phyloP scores from a whole-genome alignment of 345 rosid genomes.

The Dipteronia sinensis region DNA sequence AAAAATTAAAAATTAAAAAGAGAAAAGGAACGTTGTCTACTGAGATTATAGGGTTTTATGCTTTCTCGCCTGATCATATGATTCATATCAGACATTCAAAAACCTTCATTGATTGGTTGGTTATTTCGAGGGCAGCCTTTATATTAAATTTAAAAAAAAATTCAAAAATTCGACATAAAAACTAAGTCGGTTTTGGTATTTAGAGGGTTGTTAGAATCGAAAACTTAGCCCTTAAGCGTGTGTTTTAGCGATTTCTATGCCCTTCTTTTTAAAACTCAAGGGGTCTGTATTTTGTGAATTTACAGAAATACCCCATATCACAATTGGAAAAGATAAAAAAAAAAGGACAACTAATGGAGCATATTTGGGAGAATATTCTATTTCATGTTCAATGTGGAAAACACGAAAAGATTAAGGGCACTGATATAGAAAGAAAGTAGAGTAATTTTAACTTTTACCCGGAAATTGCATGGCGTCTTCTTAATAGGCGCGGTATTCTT shows the following conservation, averaged over 20 bases:
- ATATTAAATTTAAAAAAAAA: not conserved
- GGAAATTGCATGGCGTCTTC: no score
- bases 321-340: not conserved
- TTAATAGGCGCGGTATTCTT: no score
- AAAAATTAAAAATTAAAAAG: not conserved
- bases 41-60: not conserved
- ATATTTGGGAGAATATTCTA: no score
- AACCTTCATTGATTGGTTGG: not conserved
- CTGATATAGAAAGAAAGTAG: no score
- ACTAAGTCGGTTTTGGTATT: constrained; percentile 16
- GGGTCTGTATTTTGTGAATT: not conserved
- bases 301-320: not conserved
- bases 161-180: no score
- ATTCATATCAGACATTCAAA: not conserved
- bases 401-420: no score
- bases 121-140: not conserved
- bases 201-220: constrained; percentile 2
- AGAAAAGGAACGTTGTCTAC: not conserved
- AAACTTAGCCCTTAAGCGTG: constrained; percentile 21
- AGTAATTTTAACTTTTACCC: no score
- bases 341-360: no score
- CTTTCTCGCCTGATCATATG: not conserved
- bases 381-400: no score
- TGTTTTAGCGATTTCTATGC: not conserved
- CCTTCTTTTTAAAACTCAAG: not conserved